Conservation (phyloP, 495 filamentous ascomycete genomes). For the Penicillium canescens region DNA sequence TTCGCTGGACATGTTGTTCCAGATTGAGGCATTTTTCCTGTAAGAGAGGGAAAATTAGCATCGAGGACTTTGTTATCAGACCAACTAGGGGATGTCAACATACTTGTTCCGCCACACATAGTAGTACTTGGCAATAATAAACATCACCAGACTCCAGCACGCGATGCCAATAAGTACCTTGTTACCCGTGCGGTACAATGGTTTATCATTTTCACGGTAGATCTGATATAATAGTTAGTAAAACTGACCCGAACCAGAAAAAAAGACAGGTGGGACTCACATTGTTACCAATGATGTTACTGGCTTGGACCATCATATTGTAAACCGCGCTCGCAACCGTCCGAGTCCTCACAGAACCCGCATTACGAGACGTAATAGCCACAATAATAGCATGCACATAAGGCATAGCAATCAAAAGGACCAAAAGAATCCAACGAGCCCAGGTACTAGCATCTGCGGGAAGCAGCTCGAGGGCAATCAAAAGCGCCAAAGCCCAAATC, state of each 20-base stretch:
- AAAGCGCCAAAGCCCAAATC: constrained; percentile 56
- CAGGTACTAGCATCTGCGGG: constrained; percentile 43
- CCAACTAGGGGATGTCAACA: constrained; percentile 4
- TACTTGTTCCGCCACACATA: constrained; percentile 63
- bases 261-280: constrained; percentile 30
- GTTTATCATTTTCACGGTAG: constrained; percentile 65
- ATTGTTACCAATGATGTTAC: constrained; percentile 63
- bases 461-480: constrained; percentile 51
- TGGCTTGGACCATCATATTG: constrained; percentile 73
- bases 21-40: constrained; percentile 45
- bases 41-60: background rate
- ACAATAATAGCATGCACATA: constrained; percentile 69
- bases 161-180: constrained; percentile 58
- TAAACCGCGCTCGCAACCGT: constrained; percentile 66
- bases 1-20: constrained; percentile 60
- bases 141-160: constrained; percentile 53
- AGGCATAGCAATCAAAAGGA: constrained; percentile 56
- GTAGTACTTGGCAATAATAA: constrained; percentile 58
- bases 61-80: background rate
- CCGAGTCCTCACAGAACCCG: constrained; percentile 66
- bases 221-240: constrained; percentile 38
- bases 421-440: constrained; percentile 53
- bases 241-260: background rate
- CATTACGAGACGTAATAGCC: constrained; percentile 64
- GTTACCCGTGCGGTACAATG: constrained; percentile 67